Percentiles rank a stretch among this genome's conserved stretches.
Conservation (phyloP, 495 filamentous ascomycete species). For the Tuber umbilicatum region DNA sequence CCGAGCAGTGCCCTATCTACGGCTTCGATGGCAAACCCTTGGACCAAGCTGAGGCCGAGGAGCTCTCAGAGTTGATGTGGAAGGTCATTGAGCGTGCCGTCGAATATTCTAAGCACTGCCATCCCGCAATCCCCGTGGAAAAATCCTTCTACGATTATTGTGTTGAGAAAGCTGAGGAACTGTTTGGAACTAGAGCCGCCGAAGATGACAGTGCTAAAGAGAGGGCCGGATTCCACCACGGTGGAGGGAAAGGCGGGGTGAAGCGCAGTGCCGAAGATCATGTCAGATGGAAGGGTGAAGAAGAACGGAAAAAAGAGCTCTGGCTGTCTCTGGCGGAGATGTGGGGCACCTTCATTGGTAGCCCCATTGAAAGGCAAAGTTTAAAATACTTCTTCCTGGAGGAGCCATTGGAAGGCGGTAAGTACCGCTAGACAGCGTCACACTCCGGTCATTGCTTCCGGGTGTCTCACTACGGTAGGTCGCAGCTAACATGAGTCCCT, state of each 20-base stretch:
- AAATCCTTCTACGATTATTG: conserved; percentile 76
- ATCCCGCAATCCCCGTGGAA: conserved; percentile 56
- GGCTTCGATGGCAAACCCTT: conserved; percentile 59
- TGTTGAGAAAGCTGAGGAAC: conserved; percentile 48
- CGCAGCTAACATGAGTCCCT: conserved; percentile 12
- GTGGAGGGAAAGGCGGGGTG: conserved; percentile 31
- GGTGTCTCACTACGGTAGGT: neutral
- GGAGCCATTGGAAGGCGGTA: conserved; percentile 84
- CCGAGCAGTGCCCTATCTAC: conserved; percentile 54
- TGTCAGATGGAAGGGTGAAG: conserved; percentile 39
- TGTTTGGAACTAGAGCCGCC: conserved; percentile 29
- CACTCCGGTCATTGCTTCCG: neutral
- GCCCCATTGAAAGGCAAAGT: conserved; percentile 67
- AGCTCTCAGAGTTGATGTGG: conserved; percentile 65
- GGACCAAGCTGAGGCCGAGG: conserved; percentile 48
- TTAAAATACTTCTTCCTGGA: conserved; percentile 93
- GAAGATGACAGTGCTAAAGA: conserved; percentile 19
- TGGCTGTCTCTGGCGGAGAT: conserved; percentile 59
- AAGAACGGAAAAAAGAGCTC: conserved; percentile 32
- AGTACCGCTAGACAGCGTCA: conserved; percentile 36
- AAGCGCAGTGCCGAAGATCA: conserved; percentile 28
- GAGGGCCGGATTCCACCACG: conserved; percentile 16
- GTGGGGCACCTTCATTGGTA: conserved; percentile 88
- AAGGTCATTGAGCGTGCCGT: conserved; percentile 71
- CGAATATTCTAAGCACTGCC: conserved; percentile 64